Conservation (phyloP, 208 protist genomes). For the Entamoeba moshkovskii region DNA sequence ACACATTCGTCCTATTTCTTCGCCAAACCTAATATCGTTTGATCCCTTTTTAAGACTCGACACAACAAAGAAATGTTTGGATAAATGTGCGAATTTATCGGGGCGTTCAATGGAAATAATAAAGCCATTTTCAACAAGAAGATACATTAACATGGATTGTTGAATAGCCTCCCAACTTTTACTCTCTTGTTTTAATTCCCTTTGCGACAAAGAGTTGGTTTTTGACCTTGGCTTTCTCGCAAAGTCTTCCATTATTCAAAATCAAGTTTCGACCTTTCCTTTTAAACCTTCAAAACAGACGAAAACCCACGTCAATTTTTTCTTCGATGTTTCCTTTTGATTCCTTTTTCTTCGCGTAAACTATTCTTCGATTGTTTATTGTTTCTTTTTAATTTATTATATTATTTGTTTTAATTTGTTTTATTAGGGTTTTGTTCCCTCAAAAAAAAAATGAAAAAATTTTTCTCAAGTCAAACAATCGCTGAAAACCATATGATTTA, state of each 20-base stretch:
- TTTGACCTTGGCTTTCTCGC: background rate
- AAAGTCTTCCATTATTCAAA: background rate
- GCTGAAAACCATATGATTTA: too few species aligned
- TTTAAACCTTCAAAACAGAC: too few species aligned
- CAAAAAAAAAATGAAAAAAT: too few species aligned
- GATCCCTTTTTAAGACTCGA: background rate
- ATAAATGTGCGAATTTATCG: background rate
- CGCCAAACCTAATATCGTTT: background rate
- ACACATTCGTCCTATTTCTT: background rate
- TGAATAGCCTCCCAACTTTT: slow-evolving; percentile 4
- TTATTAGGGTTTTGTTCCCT: too few species aligned
- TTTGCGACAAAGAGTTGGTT: background rate
- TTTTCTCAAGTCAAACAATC: too few species aligned
- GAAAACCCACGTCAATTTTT: too few species aligned
- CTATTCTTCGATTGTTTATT: too few species aligned
- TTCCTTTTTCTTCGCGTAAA: too few species aligned
- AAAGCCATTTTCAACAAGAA: background rate
- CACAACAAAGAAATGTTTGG: background rate
- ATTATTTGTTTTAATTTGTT: too few species aligned
- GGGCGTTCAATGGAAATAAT: background rate
- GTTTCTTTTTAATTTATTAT: too few species aligned
- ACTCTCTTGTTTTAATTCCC: background rate
- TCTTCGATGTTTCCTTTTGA: too few species aligned
- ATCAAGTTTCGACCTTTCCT: too few species aligned
- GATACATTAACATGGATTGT: background rate